A percentile compares a stretch with the other conserved stretches of the same genome.
Conservation (phyloP, 1,284 basidiomycete species). For the Thelephora terrestris region DNA sequence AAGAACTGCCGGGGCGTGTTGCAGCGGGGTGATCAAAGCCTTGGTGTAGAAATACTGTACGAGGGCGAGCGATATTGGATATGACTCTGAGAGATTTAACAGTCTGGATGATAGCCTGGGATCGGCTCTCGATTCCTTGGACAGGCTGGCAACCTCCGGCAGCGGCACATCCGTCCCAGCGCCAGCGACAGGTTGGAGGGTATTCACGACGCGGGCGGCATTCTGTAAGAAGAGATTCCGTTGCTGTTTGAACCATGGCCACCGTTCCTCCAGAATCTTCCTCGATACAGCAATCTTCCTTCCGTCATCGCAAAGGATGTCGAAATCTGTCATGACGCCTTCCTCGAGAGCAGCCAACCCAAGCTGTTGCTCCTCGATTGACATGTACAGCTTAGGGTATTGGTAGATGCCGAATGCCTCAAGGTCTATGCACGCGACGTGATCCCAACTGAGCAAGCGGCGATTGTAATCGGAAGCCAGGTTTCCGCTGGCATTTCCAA, state of each 20-base stretch:
- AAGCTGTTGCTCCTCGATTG: slow-evolving; percentile 64
- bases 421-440: slow-evolving; percentile 83
- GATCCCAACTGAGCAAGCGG: slow-evolving; percentile 82
- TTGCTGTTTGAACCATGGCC: slow-evolving; percentile 89
- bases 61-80: slow-evolving; percentile 80
- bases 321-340: slow-evolving; percentile 72
- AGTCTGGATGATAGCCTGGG: slow-evolving; percentile 71
- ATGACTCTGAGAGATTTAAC: slow-evolving; percentile 80
- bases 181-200: slow-evolving; percentile 32
- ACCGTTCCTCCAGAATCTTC: slow-evolving; percentile 74
- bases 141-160: slow-evolving; percentile 39
- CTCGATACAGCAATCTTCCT: slow-evolving; percentile 75
- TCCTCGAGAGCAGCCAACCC: slow-evolving; percentile 76
- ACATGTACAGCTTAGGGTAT: slow-evolving; percentile 62
- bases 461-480: slow-evolving; percentile 88
- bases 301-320: slow-evolving; percentile 86
- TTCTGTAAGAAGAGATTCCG: slow-evolving; percentile 44
- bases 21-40: slow-evolving; percentile 78
- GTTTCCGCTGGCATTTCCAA: slow-evolving; percentile 81
- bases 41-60: slow-evolving; percentile 90
- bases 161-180: slow-evolving; percentile 48
- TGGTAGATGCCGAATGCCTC: slow-evolving; percentile 93
- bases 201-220: slow-evolving; percentile 43
- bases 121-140: slow-evolving; percentile 46
- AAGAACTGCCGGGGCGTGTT: slow-evolving; percentile 83